Evolutionary conservation across 371 early-diverging fungal species (phyloP).

Genomic region (Encephalitozoon intestinalis): DNA sequence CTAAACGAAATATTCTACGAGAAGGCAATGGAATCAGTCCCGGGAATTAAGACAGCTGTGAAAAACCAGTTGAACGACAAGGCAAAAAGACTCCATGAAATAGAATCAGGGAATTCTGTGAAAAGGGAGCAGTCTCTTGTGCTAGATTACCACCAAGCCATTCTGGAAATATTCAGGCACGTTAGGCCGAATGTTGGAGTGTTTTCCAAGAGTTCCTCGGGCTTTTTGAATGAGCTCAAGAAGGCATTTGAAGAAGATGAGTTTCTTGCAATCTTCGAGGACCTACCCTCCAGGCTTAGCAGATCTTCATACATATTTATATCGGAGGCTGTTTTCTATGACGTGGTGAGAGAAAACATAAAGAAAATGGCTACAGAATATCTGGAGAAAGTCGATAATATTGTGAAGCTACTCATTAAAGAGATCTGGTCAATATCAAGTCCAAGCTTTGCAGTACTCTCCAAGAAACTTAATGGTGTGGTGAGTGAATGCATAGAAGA

Average conservation of each 20-base stretch:
- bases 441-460: not conserved
- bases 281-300: not conserved
- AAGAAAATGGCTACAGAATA: not conserved
- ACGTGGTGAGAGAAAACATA: slow-evolving; percentile 1
- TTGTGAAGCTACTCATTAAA: not conserved
- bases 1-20: slow-evolving; percentile 15
- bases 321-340: slow-evolving; percentile 8
- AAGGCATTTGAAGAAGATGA: not conserved
- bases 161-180: not conserved
- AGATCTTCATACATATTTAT: slow-evolving; percentile 5
- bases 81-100: not conserved
- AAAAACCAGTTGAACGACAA: slow-evolving; percentile 6
- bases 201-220: not conserved
- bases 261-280: not conserved
- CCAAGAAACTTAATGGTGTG: not conserved
- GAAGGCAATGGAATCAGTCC: slow-evolving; percentile 7
- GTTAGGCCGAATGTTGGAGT: not conserved
- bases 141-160: not conserved
- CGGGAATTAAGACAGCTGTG: slow-evolving; percentile 9
- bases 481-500: not conserved
- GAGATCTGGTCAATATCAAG: not conserved
- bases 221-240: not conserved
- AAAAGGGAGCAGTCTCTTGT: not conserved
- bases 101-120: not conserved
- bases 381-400: not conserved